Base-by-base conservation (phyloP, 257 asterid species). In the Fraxinus cuspidata region DNA sequence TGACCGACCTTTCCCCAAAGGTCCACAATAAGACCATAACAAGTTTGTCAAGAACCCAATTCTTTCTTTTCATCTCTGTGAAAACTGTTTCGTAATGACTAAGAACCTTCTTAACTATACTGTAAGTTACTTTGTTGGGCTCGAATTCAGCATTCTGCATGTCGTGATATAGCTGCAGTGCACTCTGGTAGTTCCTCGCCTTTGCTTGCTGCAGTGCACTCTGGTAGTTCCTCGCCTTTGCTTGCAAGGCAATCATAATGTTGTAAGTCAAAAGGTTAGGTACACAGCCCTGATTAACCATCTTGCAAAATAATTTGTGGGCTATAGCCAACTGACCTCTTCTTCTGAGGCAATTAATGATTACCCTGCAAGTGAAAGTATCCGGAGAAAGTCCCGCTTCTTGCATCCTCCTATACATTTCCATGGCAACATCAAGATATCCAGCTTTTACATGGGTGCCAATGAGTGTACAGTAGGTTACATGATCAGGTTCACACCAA, bases 361-460 rank as follows among this genome's bases (percentile, higher is more conserved):
- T 95, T 27, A 95, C 98, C n/a, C 99, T 89, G 73, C 91, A 95
- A 75, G 99, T 95, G 91, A 93, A 95, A 0, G 99, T 95, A 82
- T 95, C 99, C 0, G 99, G 98, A 38, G 99, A 91, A 80, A 95
- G 98, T 64, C 99, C 98, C 1, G 88, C 96, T 74, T 84, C 88
- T 89, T 93, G 99, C 99, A 95, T 95, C 78, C 92, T 82, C 74
- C 83, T 89, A 76, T 95, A 95, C 97, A 93, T 79, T 81, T 95
- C 91, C 71, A 95, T 86, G 25, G 99, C 99, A 58, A 95, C 87
- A 70, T 93, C 94, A 7, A 93, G 97, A 85, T 93, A 95, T 35
- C 98, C 99, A 0, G 99, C 82, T 88, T 95, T 95, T 19, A 98
- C 98, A 76, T 95, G 99, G 82, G 93, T 92, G 85, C 93, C 99